phyloP scores from a whole-genome alignment of 106 monocot genomes.

The Acorus gramineus region DNA sequence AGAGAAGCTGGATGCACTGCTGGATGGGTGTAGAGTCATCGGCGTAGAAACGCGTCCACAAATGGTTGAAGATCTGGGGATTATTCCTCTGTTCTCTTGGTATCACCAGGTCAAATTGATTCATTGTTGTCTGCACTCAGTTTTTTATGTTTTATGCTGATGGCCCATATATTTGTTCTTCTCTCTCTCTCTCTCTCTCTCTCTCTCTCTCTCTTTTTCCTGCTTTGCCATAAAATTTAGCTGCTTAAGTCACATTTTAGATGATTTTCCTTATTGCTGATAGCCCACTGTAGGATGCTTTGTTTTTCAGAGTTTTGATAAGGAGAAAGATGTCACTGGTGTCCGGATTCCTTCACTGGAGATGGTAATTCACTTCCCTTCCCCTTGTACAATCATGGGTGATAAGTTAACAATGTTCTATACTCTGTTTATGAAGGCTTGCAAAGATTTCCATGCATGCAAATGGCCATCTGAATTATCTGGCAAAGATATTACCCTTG shows the following conservation, averaged over 20 bases:
- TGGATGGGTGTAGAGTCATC: slow-evolving; percentile 70
- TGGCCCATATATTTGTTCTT: background rate
- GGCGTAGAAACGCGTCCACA: slow-evolving; percentile 60
- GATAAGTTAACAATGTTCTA: too few species aligned
- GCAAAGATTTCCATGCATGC: slow-evolving; percentile 82
- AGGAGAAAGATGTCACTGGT: slow-evolving; percentile 51
- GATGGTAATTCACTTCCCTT: slow-evolving; percentile 35
- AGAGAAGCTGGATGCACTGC: slow-evolving; percentile 72
- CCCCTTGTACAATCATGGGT: background rate
- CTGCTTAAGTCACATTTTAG: background rate
- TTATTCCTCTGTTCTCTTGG: slow-evolving; percentile 78
- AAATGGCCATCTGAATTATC: slow-evolving; percentile 46
- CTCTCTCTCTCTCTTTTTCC: background rate
- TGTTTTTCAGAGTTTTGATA: slow-evolving; percentile 66
- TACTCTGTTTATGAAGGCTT: slow-evolving; percentile 33
- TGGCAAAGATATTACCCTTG: slow-evolving; percentile 34
- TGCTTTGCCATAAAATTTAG: background rate
- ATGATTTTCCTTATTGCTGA: background rate
- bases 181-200: background rate
- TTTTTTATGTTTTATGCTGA: background rate
- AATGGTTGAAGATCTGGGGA: slow-evolving; percentile 46
- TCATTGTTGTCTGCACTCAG: background rate
- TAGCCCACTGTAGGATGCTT: background rate
- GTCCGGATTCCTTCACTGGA: slow-evolving; percentile 59
- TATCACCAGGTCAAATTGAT: slow-evolving; percentile 57